Evolutionary conservation across 2,329 filamentous ascomycete species (phyloP), one percentile per base, ranked within the genome.

Genomic region (Lasiodiplodia gonubiensis): DNA sequence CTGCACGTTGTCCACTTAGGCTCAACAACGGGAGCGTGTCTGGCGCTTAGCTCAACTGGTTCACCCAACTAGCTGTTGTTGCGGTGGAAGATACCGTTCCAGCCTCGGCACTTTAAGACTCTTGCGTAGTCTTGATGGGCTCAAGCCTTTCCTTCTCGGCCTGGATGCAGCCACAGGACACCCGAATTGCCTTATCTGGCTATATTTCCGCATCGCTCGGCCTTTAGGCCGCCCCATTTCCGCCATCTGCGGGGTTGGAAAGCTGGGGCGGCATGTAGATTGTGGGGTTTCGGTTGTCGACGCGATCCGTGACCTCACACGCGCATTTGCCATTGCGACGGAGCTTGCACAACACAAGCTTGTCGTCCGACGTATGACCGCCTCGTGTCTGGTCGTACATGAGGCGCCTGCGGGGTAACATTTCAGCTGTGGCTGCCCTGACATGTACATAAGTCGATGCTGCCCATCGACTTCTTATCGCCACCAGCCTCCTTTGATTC

Each of bases 91-190:
- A 23, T 63, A n/a, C 59, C 46, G 59, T 63, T 6, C 3, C 10
- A 37, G 46, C 59, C 59, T 63, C 59, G 59, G 59, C 30, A 63
- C 16, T 63, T 63, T 49, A 18, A 10, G 8, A 46, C 14, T 63
- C 59, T 63, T 63, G 59, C 46, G 59, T 63, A 63, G 59, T 30
- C 59, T 63, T 63, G 59, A 63, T 51, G n/a, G 27, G 30, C 42
- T 27, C 18, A 63, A 51, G 27, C 49, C 3, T 51, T 35, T n/a
- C 46, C 10, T 14, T 25, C 2, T 27, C 10, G 42, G 59, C 21
- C 59, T 63, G 49, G 59, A 12, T 35, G 46, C 27, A 37, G 57
- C 57, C 57, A 61, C 57, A 18, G 18, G 48, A 27, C 39, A 33
- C 25, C 37, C 59, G 37, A 33, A 4, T 25, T 51, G 10, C 59